Base-by-base conservation (phyloP, 2,329 filamentous ascomycete genomes). In the Monilinia fructicola region DNA sequence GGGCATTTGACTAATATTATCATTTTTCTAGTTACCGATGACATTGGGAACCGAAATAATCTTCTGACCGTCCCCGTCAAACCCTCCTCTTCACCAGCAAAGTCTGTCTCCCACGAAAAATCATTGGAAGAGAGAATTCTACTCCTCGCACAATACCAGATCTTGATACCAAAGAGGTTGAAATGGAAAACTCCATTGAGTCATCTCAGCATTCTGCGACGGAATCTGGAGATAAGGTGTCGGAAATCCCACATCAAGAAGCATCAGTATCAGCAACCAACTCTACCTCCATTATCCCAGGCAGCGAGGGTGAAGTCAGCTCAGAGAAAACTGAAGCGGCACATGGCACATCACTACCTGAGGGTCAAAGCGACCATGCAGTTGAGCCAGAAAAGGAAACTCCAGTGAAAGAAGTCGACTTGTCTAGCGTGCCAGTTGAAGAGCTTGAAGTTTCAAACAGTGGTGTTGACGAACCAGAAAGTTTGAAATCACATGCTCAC, bases 41-140 rank as follows among this genome's bases (percentile, higher is more conserved):
- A 79, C n/a, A 69, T 72, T 10, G 84, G 84, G 55, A 84, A 85
- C 72, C 77, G 78, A 69, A 85, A 86, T 77, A 86, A 86, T 71
- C 73, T 83, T 55, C 73, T 84, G 26, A 70, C 76, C 42, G 77
- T 80, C 16, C 74, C 74, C 16, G 40, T 58, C 18, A 64, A 58
- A 31, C 21, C 68, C 26, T 18, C 68, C 26, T 18, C 54, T 7
- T 44, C 67, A 56, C 50, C 69, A 44, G 54, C 46, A 3, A 56
- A n/a, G 14, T 54, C 62, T 14, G 21, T 42, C n/a, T 56, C 60
- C 28, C 23, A 44, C 42, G 58, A 62, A 58, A 23, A 53, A 48
- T 59, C 52, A 46, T 23, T n/a, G 46, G 60, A 58, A 55, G 48
- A 46, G 48, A 46, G 4, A 65, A 31, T 38, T 65, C 63, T 38